These are phyloP conservation scores for Entomortierella chlamydospora DNA, from an alignment of 192 early-diverging fungal species.

Conservation along the genomic window DNA sequence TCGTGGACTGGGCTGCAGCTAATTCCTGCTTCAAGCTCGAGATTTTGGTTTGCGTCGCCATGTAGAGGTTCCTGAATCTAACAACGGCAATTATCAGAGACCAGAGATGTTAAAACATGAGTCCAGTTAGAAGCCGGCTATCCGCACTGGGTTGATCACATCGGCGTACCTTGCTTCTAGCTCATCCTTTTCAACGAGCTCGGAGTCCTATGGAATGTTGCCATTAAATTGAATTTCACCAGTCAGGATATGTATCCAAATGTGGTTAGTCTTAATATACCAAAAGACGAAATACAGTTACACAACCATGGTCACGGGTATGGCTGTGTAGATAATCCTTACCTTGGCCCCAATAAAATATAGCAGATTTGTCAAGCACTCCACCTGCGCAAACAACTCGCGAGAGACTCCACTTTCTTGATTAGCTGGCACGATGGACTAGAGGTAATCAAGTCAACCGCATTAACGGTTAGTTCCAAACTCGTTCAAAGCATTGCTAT, in stretches of 20 bases:
- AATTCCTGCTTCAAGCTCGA: slow-evolving; percentile 12
- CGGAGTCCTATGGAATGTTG: slow-evolving; percentile 9
- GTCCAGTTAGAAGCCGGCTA: neutral
- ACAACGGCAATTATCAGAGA: neutral
- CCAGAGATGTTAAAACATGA: neutral
- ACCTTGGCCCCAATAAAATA: slow-evolving; percentile 27
- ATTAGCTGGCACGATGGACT: slow-evolving; percentile 23
- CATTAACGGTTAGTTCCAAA: neutral
- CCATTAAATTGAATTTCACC: neutral
- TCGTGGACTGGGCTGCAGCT: slow-evolving; percentile 5
- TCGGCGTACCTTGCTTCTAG: slow-evolving; percentile 15
- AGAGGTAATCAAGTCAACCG: neutral
- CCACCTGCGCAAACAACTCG: slow-evolving; percentile 34
- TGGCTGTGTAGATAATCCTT: neutral
- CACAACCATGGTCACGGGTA: neutral
- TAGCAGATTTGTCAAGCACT: slow-evolving; percentile 23
- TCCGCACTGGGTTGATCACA: neutral
- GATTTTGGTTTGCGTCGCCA: slow-evolving; percentile 20
- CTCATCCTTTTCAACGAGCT: slow-evolving; percentile 18
- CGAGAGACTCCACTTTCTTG: neutral
- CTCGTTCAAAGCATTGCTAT: too few species aligned
- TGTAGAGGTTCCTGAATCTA: slow-evolving; percentile 42
- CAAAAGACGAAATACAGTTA: slow-evolving; percentile 10
- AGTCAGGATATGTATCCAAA: neutral
- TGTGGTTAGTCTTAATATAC: slow-evolving; percentile 15